phyloP scores from a whole-genome alignment of 805 yeast genomes.

The Metschnikowia reukaufii region DNA sequence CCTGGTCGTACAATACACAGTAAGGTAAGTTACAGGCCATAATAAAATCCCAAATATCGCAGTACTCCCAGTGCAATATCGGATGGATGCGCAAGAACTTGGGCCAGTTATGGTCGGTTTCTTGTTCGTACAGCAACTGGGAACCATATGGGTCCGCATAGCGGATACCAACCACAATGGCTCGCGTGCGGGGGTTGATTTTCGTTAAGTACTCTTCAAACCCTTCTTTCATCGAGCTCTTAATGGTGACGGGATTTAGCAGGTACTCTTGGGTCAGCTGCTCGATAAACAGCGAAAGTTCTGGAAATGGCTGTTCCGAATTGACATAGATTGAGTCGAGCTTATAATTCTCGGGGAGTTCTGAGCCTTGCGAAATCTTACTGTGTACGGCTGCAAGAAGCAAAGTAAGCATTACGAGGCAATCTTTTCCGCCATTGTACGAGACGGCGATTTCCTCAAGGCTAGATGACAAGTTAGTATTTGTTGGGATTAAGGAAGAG shows the following conservation, averaged over 20 bases:
- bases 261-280: constrained; percentile 54
- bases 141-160: constrained; percentile 84
- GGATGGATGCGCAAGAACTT: constrained; percentile 82
- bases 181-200: constrained; percentile 53
- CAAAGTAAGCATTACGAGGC: constrained; percentile 80
- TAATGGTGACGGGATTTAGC: constrained; percentile 47
- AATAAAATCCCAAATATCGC: constrained; percentile 83
- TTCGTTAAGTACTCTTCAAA: constrained; percentile 57
- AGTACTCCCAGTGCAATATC: constrained; percentile 81
- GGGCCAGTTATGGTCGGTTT: constrained; percentile 93
- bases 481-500: no score
- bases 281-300: constrained; percentile 65
- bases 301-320: constrained; percentile 68
- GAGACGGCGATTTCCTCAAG: constrained; percentile 69
- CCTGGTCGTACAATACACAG: constrained; percentile 74
- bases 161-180: constrained; percentile 86
- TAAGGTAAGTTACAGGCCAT: constrained; percentile 58
- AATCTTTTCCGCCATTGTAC: constrained; percentile 96
- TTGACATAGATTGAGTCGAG: constrained; percentile 72
- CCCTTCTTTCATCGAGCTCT: constrained; percentile 63
- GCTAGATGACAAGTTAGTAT: constrained; percentile 15
- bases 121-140: constrained; percentile 56
- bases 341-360: constrained; percentile 32
- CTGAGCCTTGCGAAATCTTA: constrained; percentile 16
- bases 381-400: constrained; percentile 56